phyloP scores from a whole-genome alignment of 2,329 filamentous ascomycete species.

The Diplodia corticola region DNA sequence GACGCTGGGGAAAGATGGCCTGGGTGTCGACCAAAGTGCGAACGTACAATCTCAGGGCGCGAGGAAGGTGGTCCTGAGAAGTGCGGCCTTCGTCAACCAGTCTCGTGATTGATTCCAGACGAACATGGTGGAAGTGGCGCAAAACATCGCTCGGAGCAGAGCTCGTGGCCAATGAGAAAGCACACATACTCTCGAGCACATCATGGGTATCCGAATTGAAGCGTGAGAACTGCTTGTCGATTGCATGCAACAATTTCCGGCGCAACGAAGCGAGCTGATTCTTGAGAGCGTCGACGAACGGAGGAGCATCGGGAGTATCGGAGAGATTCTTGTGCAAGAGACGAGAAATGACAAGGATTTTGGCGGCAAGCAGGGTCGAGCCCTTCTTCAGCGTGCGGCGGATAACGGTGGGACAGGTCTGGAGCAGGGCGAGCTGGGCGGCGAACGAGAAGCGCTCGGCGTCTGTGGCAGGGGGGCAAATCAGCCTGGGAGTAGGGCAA shows the following conservation, averaged over 20 bases:
- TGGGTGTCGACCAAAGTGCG: constrained; percentile 77
- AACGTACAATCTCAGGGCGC: constrained; percentile 71
- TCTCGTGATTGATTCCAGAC: constrained; percentile 66
- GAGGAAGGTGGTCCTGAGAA: constrained; percentile 57
- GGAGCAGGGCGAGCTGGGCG: constrained; percentile 59
- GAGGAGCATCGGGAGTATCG: constrained; percentile 49
- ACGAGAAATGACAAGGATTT: constrained; percentile 68
- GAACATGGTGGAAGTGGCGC: constrained; percentile 72
- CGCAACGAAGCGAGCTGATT: constrained; percentile 64
- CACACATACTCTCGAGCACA: constrained; percentile 73
- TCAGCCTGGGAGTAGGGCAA: background rate
- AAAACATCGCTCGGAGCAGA: constrained; percentile 78
- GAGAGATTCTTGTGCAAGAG: constrained; percentile 73
- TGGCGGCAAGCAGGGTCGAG: constrained; percentile 60
- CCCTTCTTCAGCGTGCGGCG: constrained; percentile 54
- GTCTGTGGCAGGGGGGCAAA: constrained; percentile 33
- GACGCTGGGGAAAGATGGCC: constrained; percentile 68
- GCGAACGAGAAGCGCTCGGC: constrained; percentile 50
- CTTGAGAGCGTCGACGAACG: constrained; percentile 63
- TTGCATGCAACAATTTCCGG: constrained; percentile 63
- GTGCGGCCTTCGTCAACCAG: constrained; percentile 56
- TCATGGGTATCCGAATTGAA: constrained; percentile 40
- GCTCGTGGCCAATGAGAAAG: constrained; percentile 78
- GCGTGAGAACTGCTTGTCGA: constrained; percentile 55
- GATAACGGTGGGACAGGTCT: constrained; percentile 56